These are phyloP conservation scores for Tetraselmis chui DNA, from an alignment of 139 green algal genomes.

Conservation along the genomic window DNA sequence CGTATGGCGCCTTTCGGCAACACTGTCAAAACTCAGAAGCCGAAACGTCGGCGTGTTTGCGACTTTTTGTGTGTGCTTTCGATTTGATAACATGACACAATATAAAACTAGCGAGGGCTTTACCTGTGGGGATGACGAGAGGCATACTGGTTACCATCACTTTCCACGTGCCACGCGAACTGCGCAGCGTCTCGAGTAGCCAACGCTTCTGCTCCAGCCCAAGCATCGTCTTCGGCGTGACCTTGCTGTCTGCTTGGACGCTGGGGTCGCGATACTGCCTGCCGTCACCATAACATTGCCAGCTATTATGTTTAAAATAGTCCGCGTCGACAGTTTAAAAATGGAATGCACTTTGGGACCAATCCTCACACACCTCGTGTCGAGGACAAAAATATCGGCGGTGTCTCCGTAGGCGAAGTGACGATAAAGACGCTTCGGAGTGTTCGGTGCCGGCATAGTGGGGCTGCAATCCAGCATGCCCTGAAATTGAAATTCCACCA, in stretches of 20 bases:
- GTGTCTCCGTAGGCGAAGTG: neutral
- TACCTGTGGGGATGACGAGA: neutral
- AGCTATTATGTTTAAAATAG: no score
- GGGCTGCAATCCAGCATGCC: neutral
- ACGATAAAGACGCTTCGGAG: neutral
- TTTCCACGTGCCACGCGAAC: neutral
- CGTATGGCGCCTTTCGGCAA: no score
- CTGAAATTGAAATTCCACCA: no score
- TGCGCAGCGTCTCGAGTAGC: neutral
- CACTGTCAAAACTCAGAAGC: no score
- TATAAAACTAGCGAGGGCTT: no score
- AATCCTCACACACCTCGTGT: neutral
- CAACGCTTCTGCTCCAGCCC: neutral
- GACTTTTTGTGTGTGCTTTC: no score
- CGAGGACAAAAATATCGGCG: neutral
- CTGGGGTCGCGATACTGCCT: neutral
- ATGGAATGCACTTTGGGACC: no score
- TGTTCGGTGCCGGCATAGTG: neutral
- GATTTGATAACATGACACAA: no score
- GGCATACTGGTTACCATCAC: neutral
- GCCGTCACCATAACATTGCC: no score
- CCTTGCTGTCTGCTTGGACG: neutral
- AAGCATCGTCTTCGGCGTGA: neutral
- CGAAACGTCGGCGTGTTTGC: no score
- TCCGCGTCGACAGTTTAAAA: no score